phyloP scores from a whole-genome alignment of 2,329 filamentous ascomycete species.

The Sclerotinia minor region DNA sequence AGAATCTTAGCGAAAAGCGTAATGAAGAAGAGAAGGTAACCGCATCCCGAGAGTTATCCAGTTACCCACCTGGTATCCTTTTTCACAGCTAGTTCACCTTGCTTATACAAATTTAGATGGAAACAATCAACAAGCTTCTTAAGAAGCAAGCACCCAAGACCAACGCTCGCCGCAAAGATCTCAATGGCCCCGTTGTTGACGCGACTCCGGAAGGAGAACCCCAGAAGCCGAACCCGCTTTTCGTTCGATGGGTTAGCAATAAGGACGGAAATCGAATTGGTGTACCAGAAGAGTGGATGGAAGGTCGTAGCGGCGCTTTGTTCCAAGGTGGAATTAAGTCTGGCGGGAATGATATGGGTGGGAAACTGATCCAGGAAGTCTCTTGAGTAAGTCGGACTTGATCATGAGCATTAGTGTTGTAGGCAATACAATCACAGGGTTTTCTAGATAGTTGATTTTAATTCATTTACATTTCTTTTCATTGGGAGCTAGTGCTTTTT shows the following conservation, averaged over 20 bases:
- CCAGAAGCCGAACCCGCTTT: conserved; percentile 58
- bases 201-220: conserved; percentile 50
- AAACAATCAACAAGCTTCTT: conserved; percentile 86
- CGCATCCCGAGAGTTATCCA: background rate
- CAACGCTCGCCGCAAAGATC: conserved; percentile 49
- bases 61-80: conserved; percentile 9
- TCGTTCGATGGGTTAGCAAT: conserved; percentile 70
- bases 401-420: background rate
- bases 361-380: conserved; percentile 42
- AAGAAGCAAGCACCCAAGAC: conserved; percentile 83
- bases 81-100: background rate
- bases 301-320: conserved; percentile 59
- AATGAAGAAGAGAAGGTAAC: conserved; percentile 73
- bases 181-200: conserved; percentile 46
- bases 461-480: background rate
- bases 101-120: conserved; percentile 57
- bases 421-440: too few relatives aligned
- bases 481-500: background rate
- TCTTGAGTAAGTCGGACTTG: conserved; percentile 24
- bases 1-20: conserved; percentile 74
- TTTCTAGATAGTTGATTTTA: background rate
- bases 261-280: conserved; percentile 62
- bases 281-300: conserved; percentile 68
- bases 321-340: conserved; percentile 48
- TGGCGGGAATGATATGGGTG: conserved; percentile 30